Conservation (phyloP, 257 asterid species). For the Petunia axillaris region DNA sequence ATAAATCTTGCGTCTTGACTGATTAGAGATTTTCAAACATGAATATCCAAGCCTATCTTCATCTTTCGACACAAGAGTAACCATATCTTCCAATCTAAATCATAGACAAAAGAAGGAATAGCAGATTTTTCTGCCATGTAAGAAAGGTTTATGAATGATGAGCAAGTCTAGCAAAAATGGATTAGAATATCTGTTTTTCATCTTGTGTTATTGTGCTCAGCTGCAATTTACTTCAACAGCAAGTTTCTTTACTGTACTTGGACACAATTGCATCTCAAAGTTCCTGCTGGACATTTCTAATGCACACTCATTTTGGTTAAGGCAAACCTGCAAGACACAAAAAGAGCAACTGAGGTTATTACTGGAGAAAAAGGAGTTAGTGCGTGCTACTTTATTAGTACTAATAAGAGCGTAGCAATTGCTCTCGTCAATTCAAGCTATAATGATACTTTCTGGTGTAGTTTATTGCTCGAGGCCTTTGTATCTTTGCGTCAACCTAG, state of each 20-base stretch:
- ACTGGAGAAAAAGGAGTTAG: not conserved
- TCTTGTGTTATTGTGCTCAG: constrained; percentile 22
- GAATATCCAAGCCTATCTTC: constrained; percentile 14
- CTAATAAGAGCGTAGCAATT: constrained; percentile 1
- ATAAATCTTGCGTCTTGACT: constrained; percentile 13
- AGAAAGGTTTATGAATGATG: constrained; percentile 9
- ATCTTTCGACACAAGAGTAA: not conserved
- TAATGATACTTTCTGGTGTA: not conserved
- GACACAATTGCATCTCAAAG: constrained; percentile 50
- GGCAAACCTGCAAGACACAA: constrained; percentile 55
- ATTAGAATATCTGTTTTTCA: not conserved
- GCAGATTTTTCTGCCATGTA: constrained; percentile 11
- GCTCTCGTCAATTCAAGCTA: not conserved
- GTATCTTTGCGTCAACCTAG: not conserved
- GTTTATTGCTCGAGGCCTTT: not conserved
- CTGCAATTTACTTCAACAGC: constrained; percentile 65
- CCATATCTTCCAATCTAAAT: constrained; percentile 10
- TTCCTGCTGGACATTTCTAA: constrained; percentile 42
- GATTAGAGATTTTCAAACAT: constrained; percentile 7
- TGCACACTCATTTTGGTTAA: constrained; percentile 52
- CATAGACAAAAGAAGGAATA: not conserved
- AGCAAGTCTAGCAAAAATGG: constrained; percentile 1
- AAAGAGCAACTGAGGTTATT: not conserved
- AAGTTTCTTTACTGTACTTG: constrained; percentile 46
- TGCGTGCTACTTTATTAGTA: not conserved